Evolutionary conservation across 2,329 filamentous ascomycete species (phyloP), one percentile per base, ranked within the genome.

Genomic region (Colletotrichum camelliae): DNA sequence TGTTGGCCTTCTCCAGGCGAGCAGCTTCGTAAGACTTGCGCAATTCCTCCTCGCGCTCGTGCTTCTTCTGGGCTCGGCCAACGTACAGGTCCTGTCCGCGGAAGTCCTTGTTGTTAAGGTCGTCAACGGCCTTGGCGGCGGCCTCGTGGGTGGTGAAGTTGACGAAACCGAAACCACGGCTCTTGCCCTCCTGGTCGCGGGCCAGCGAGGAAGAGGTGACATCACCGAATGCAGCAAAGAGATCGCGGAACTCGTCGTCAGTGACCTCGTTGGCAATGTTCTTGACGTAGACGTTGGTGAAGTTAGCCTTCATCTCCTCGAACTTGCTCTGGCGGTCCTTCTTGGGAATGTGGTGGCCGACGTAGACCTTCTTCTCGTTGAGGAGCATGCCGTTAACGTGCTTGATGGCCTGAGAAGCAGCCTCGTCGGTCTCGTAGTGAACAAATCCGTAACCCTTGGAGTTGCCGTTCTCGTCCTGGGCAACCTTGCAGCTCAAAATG

Each of bases 261-360:
- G 92, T 94, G 78, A 94, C 95, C 65, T 98, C 96, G 43, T 88
- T 83, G 82, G 93, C 92, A 81, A 99, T 94, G 90, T 99, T 99
- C 93, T 99, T 99, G 89, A 99, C 95, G 89, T 99, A 99, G 87
- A 99, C 93, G 87, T 99, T 99, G 90, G 97, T 99, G 92, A 97
- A 99, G 91, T 99, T 99, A 87, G 97, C 97, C 94, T 99, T 99
- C 96, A 99, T 99, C 91, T 99, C 97, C 90, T 99, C 97, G 82
- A 98, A 98, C 90, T 99, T 99, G 95, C 95, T 98, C 92, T 98
- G 97, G 82, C 97, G 96, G 85, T 99, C 97, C 92, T 98, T 98
- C 94, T 98, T 98, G 86, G 97, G 96, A 83, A 99, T 98, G 89
- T 99, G 97, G 88, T 98, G 96, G 79, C 97, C 97, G 81, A 99